Evolutionary conservation across 192 early-diverging fungal species (phyloP), one percentile per base, ranked within the genome.

Genomic region (Entomortierella parvispora): DNA sequence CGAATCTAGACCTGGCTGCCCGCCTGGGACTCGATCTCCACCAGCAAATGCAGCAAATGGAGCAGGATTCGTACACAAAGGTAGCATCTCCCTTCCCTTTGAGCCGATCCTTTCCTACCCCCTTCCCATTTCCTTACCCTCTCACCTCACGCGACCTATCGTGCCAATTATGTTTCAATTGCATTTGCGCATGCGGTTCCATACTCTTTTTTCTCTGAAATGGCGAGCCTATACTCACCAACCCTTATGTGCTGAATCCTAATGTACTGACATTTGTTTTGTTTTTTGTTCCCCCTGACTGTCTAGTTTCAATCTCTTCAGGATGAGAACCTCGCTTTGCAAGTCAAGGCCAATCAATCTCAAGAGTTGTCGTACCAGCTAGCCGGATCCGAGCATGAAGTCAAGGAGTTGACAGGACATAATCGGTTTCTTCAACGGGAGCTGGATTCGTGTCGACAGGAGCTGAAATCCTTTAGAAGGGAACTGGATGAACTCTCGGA

Each of bases 21-120:
- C 80, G 85, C n/a, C 68, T 89, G 31, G 87, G 87, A n/a, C 61
- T 89, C 8, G 87, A 79, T 31, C 81, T 89, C 17, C 86, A 86
- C 23, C 69, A 85, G 46, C 82, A 85, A 67, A 64, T 83, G 26
- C 85, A 86, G 61, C 54, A 79, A 45, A 62, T 58, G 11, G 81
- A 83, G 40, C 49, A 61, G 23, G 77, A 83, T 22, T 69, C 77
- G 4, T 62, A 74, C 32, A 42, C 61, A 3, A 79, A 76, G 69
- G 81, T 82, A 65, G 29, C 9, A 15, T 12, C 22, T 17, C 9
- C 11, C 10, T 3, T n/a, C 2, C n/a, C 29, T n/a, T 20, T 34
- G 17, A 11, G 28, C 12, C 18, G 0, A 33, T 20, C 3, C 29
- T 22, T 37, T 37, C 14, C 32, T 17, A 10, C 33, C 9, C 33